Conservation (phyloP, 2,329 filamentous ascomycete genomes). For the Penicillium oxalicum region DNA sequence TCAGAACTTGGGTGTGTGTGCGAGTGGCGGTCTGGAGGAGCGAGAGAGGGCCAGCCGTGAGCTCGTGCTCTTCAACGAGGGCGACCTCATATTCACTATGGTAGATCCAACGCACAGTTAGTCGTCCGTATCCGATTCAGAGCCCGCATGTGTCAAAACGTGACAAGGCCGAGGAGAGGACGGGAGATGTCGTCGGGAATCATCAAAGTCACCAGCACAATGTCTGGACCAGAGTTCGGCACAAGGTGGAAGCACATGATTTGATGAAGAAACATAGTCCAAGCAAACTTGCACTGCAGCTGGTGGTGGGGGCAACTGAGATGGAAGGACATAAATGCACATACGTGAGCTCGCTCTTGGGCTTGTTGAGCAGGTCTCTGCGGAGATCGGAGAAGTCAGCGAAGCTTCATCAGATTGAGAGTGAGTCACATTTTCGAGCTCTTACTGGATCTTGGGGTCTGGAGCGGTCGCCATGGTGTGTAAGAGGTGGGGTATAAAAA, state of each 20-base stretch:
- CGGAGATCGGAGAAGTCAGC: slow-evolving; percentile 15
- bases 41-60: slow-evolving; percentile 74
- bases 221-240: too few species aligned
- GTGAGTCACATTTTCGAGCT: slow-evolving; percentile 18
- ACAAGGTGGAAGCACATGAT: too few species aligned
- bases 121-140: slow-evolving; percentile 7
- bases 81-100: slow-evolving; percentile 82
- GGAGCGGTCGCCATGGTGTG: slow-evolving; percentile 48
- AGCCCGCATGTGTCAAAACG: slow-evolving; percentile 14
- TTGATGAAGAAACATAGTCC: background rate
- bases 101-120: slow-evolving; percentile 18
- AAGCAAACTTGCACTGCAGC: background rate
- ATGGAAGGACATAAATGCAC: slow-evolving; percentile 30
- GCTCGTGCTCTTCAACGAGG: slow-evolving; percentile 72
- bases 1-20: slow-evolving; percentile 90
- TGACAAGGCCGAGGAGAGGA: slow-evolving; percentile 6
- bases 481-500: slow-evolving; percentile 21
- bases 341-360: slow-evolving; percentile 85
- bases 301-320: background rate
- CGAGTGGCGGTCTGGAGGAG: slow-evolving; percentile 96
- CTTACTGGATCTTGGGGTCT: slow-evolving; percentile 67
- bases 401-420: slow-evolving; percentile 6
- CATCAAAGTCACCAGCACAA: too few species aligned
- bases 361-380: slow-evolving; percentile 84
- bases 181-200: slow-evolving; percentile 7